Evolutionary conservation across 2,329 filamentous ascomycete species (phyloP).

Genomic region (Calonectria pseudoturangicola): DNA sequence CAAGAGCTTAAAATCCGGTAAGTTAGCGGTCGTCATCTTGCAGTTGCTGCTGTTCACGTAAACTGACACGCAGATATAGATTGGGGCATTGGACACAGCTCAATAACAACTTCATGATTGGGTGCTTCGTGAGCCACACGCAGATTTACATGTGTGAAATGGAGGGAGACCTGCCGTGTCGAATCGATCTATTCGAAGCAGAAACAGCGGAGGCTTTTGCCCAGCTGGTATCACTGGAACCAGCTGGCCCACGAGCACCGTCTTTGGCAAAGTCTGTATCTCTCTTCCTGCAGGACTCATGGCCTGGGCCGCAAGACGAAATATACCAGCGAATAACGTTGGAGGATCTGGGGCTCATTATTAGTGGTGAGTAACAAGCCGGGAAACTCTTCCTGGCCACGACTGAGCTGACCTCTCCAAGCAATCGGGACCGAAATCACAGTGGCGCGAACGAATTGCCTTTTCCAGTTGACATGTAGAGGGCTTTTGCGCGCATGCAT

Average conservation of each 20-base stretch:
- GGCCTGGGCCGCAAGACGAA: constrained; percentile 12
- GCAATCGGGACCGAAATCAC: constrained; percentile 18
- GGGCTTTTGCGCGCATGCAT: constrained; percentile 33
- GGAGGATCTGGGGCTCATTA: constrained; percentile 8
- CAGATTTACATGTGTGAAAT: constrained; percentile 33
- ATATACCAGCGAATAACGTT: not conserved
- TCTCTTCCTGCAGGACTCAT: constrained; percentile 25
- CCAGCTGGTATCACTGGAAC: not conserved
- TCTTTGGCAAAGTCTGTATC: constrained; percentile 13
- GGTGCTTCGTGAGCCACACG: constrained; percentile 26
- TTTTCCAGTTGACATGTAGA: constrained; percentile 1
- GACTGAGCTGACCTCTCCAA: not conserved
- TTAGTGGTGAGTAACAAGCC: not conserved
- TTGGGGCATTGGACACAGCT: constrained; percentile 35
- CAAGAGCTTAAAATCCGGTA: constrained; percentile 35
- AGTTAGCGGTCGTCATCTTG: not conserved
- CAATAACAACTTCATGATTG: constrained; percentile 30
- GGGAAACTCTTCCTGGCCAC: not conserved
- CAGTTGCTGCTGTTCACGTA: not conserved
- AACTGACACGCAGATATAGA: constrained; percentile 9
- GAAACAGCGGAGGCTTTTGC: constrained; percentile 23
- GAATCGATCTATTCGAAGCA: constrained; percentile 25
- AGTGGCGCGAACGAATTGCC: constrained; percentile 23
- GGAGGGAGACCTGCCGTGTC: constrained; percentile 33
- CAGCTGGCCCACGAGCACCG: not conserved